These are phyloP conservation scores for Iberis pinnata DNA, from an alignment of 345 rosid species.

Conservation along the genomic window DNA sequence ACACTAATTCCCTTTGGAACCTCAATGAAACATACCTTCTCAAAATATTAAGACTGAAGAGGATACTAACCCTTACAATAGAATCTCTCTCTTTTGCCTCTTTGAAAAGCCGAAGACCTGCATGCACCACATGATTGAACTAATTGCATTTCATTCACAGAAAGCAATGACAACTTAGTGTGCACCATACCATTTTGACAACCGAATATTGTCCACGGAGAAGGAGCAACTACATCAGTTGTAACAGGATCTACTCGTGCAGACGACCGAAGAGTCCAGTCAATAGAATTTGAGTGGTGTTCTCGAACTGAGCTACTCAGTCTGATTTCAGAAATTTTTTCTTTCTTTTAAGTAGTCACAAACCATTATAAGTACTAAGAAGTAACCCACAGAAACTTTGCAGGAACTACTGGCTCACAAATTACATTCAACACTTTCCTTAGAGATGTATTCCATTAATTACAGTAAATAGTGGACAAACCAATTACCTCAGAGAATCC, in stretches of 20 bases:
- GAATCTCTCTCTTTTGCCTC: constrained; percentile 84
- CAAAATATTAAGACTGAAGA: constrained; percentile 4
- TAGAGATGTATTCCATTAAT: too few relatives aligned
- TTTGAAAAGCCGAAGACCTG: constrained; percentile 86
- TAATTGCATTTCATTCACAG: neutral
- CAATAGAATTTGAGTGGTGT: constrained; percentile 43
- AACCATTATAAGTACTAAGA: too few relatives aligned
- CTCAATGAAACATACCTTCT: neutral
- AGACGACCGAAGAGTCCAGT: constrained; percentile 66
- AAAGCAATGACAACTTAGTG: neutral
- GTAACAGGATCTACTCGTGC: constrained; percentile 48
- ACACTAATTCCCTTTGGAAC: neutral
- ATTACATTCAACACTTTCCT: too few relatives aligned
- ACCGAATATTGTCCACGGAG: constrained; percentile 90
- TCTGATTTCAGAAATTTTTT: constrained; percentile 36
- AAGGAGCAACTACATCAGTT: constrained; percentile 87
- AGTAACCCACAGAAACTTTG: too few relatives aligned
- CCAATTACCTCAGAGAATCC: too few relatives aligned
- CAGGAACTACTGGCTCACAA: too few relatives aligned
- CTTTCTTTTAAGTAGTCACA: neutral
- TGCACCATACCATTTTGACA: constrained; percentile 72
- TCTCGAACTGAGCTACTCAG: constrained; percentile 50
- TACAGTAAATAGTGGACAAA: too few relatives aligned
- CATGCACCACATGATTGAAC: constrained; percentile 22
- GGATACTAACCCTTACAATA: constrained; percentile 62